phyloP scores from a whole-genome alignment of 805 yeast species.

The Wickerhamomyces chambardii region DNA sequence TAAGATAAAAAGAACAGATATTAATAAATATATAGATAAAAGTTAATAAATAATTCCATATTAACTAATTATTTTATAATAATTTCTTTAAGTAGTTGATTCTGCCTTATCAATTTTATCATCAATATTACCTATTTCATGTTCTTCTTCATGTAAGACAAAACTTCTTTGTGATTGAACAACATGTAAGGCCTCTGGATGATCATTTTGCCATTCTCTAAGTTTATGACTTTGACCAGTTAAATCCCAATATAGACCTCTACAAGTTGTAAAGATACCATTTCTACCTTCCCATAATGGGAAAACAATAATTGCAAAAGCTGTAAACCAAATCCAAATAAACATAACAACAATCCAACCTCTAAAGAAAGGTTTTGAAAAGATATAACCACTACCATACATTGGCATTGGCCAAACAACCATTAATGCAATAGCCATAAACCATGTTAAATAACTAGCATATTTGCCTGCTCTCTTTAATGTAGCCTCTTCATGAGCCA shows the following conservation, averaged over 20 bases:
- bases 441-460: conserved; percentile 52
- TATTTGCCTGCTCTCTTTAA: conserved; percentile 49
- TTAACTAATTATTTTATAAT: too few relatives aligned
- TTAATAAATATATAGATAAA: too few relatives aligned
- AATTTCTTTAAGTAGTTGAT: too few relatives aligned
- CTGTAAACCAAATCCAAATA: conserved; percentile 1
- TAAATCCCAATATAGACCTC: conserved; percentile 84
- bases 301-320: background rate
- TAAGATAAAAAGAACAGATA: too few relatives aligned
- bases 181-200: conserved; percentile 71
- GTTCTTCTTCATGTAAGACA: conserved; percentile 22
- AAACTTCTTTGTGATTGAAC: conserved; percentile 57
- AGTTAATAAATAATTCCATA: too few relatives aligned
- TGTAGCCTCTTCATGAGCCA: conserved; percentile 41
- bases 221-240: conserved; percentile 70
- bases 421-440: conserved; percentile 44
- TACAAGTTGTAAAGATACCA: conserved; percentile 50
- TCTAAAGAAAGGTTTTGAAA: background rate
- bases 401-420: conserved; percentile 80
- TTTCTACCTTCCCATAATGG: conserved; percentile 9
- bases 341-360: conserved; percentile 1
- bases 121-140: conserved; percentile 6
- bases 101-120: conserved; percentile 8
- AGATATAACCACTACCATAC: conserved; percentile 48
- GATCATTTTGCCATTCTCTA: conserved; percentile 62